phyloP scores from a whole-genome alignment of 805 yeast genomes.

The Metschnikowia rubicola region DNA sequence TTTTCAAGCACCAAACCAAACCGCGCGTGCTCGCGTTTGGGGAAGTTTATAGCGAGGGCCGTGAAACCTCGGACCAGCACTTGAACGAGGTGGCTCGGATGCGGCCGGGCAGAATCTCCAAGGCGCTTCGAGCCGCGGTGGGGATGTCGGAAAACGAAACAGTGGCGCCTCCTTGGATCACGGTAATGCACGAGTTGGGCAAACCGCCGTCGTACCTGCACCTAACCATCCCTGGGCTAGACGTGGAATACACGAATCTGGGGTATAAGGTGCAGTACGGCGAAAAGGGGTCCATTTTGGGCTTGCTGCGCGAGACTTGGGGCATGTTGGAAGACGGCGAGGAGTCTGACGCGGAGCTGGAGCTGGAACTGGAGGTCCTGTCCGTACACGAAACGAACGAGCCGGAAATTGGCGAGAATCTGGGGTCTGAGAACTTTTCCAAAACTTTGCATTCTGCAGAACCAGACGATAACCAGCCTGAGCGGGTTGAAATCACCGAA shows the following conservation, averaged over 20 bases:
- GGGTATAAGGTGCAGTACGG: slow-evolving; percentile 26
- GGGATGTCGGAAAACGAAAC: slow-evolving; percentile 51
- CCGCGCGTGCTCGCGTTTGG: slow-evolving; percentile 72
- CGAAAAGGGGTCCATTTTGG: slow-evolving; percentile 4
- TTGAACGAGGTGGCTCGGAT: slow-evolving; percentile 32
- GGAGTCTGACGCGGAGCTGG: slow-evolving; percentile 23
- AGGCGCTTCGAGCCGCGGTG: slow-evolving; percentile 61
- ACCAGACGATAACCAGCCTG: slow-evolving; percentile 10
- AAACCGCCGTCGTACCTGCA: slow-evolving; percentile 81
- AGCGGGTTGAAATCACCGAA: slow-evolving; percentile 15
- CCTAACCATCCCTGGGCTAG: slow-evolving; percentile 52
- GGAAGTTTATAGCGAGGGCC: slow-evolving; percentile 75
- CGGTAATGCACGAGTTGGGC: slow-evolving; percentile 64
- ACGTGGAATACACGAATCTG: slow-evolving; percentile 31
- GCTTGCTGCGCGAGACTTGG: slow-evolving; percentile 25
- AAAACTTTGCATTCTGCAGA: background rate
- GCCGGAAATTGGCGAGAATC: background rate
- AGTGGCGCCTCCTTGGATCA: slow-evolving; percentile 68
- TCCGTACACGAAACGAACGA: background rate
- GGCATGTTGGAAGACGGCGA: slow-evolving; percentile 32
- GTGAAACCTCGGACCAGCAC: slow-evolving; percentile 48
- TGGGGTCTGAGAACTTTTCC: background rate
- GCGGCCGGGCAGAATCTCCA: slow-evolving; percentile 69
- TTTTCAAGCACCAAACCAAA: slow-evolving; percentile 74
- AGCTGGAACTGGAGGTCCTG: background rate